A percentile compares a stretch with the other conserved stretches of the same genome.
Evolutionary conservation across 1,284 basidiomycete genomes (phyloP).

Genomic region (Vanrija sp.): DNA sequence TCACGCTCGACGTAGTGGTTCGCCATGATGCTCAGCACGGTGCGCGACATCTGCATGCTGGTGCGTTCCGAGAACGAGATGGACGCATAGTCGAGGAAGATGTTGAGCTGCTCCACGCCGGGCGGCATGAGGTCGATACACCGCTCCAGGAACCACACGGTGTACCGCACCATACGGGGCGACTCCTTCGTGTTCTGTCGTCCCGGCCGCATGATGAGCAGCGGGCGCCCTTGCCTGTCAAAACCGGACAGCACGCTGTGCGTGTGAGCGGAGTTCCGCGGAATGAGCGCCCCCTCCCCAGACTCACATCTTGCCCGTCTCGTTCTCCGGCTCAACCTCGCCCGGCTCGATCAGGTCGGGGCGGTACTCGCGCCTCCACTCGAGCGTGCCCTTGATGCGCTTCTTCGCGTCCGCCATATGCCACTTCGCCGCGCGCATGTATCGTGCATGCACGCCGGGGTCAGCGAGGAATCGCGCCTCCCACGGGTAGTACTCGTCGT

Average conservation of each 20-base stretch:
- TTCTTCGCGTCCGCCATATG: conserved; percentile 68
- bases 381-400: conserved; percentile 68
- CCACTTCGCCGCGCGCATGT: conserved; percentile 81
- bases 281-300: background rate
- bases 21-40: conserved; percentile 78
- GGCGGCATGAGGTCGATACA: conserved; percentile 79
- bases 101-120: conserved; percentile 71
- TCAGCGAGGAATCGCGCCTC: conserved; percentile 69
- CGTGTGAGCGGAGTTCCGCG: background rate
- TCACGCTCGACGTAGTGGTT: conserved; percentile 76
- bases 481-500: conserved; percentile 68
- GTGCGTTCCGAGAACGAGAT: conserved; percentile 68
- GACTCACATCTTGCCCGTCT: conserved; percentile 78
- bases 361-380: conserved; percentile 75
- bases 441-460: conserved; percentile 69
- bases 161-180: conserved; percentile 70
- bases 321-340: conserved; percentile 67
- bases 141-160: conserved; percentile 80
- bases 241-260: conserved; percentile 72
- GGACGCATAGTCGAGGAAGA: conserved; percentile 78
- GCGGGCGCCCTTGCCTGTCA: conserved; percentile 72
- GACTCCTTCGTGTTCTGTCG: conserved; percentile 72
- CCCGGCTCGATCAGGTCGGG: conserved; percentile 75
- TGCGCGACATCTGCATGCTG: conserved; percentile 67
- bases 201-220: conserved; percentile 79